Percentiles rank a stretch among this genome's conserved stretches.
Evolutionary conservation across 805 yeast species (phyloP).

Genomic region (Candida boleticola): DNA sequence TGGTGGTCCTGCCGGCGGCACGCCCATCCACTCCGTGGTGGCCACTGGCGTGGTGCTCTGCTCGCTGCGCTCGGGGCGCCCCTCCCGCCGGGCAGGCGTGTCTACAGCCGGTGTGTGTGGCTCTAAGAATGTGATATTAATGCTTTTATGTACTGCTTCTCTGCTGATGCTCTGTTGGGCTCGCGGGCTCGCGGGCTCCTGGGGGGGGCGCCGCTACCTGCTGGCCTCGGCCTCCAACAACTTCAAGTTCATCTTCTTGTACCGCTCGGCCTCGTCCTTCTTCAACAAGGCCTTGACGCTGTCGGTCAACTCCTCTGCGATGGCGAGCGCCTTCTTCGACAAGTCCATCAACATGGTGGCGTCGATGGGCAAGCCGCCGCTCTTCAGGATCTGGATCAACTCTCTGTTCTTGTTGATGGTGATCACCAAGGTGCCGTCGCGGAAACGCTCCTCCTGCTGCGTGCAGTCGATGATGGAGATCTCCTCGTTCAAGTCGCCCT

Average conservation of each 20-base stretch:
- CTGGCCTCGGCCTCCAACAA: constrained; percentile 37
- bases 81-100: no score
- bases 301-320: constrained; percentile 64
- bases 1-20: no score
- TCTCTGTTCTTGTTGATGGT: constrained; percentile 90
- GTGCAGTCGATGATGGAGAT: constrained; percentile 74
- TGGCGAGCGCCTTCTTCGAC: constrained; percentile 59
- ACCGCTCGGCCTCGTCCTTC: constrained; percentile 51
- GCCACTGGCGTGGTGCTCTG: no score
- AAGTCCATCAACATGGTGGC: constrained; percentile 67
- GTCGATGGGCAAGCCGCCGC: constrained; percentile 86
- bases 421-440: constrained; percentile 78
- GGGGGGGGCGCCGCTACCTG: no score
- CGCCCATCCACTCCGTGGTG: no score
- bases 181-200: no score
- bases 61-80: no score
- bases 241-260: constrained; percentile 28
- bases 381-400: constrained; percentile 83
- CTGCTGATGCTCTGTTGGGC: no score
- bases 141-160: no score
- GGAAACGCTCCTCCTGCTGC: constrained; percentile 68
- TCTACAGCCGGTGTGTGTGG: no score
- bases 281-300: constrained; percentile 56
- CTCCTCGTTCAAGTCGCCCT: constrained; percentile 61
- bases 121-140: no score